phyloP scores from a whole-genome alignment of 2,329 filamentous ascomycete species.

The Zalaria sp. region DNA sequence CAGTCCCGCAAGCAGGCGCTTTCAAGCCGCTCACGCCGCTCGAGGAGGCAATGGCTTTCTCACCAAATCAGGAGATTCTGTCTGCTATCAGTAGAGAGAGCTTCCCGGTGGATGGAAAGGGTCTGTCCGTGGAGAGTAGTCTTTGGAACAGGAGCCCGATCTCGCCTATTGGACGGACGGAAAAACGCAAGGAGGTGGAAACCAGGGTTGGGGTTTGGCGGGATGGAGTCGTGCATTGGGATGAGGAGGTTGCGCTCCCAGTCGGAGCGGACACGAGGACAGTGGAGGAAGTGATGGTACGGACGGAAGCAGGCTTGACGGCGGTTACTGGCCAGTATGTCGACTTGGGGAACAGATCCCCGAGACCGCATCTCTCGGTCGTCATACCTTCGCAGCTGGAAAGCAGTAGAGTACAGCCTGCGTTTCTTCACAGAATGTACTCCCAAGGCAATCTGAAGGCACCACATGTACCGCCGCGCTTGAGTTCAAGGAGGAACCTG shows the following conservation, averaged over 20 bases:
- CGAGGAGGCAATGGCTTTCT: constrained; percentile 23
- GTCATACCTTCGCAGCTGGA: constrained; percentile 7
- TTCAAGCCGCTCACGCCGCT: constrained; percentile 15
- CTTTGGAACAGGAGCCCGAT: constrained; percentile 5
- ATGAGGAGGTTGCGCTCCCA: constrained; percentile 8
- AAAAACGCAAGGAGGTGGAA: constrained; percentile 4
- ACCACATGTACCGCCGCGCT: constrained; percentile 6
- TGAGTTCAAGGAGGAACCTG: constrained; percentile 2
- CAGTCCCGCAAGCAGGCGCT: constrained; percentile 14
- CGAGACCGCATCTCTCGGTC: constrained; percentile 10
- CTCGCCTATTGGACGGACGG: constrained; percentile 5
- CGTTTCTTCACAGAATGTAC: too few species aligned
- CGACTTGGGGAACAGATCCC: background rate
- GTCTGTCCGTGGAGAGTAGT: constrained; percentile 7
- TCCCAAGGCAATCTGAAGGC: background rate
- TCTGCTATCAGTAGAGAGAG: constrained; percentile 13
- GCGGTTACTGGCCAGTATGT: too few species aligned
- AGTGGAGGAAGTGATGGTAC: too few species aligned
- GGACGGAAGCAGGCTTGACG: too few species aligned
- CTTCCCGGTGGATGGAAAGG: constrained; percentile 8
- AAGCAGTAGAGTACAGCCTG: too few species aligned
- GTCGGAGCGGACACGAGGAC: too few species aligned
- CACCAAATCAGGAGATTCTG: constrained; percentile 25
- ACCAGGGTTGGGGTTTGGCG: constrained; percentile 28
- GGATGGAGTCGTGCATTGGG: constrained; percentile 29